Evolutionary conservation across 176 grass and related monocot species (phyloP).

Genomic region (Otatea glauca): DNA sequence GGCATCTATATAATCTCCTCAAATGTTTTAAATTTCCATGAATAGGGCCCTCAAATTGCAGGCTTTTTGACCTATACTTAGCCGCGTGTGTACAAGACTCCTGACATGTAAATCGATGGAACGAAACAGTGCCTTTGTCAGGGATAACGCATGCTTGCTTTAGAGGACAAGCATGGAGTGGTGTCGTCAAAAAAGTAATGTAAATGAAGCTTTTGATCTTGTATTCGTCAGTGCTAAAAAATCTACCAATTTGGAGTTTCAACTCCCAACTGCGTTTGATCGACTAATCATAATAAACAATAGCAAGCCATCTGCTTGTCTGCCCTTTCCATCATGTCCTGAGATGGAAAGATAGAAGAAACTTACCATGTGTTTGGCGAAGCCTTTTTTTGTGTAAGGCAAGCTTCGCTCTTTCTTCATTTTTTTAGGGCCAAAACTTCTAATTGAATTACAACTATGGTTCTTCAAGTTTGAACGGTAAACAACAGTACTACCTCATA

Average conservation of each 20-base stretch:
- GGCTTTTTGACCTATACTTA: conserved; percentile 23
- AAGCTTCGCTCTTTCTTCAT: not conserved
- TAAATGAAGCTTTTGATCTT: conserved; percentile 7
- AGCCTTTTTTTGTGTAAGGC: not conserved
- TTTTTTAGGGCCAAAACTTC: conserved; percentile 1
- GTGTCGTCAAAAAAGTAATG: conserved; percentile 54
- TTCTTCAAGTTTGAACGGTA: not conserved
- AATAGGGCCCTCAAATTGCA: not conserved
- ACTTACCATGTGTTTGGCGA: not conserved
- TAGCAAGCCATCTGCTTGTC: not conserved
- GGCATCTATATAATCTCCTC: not conserved
- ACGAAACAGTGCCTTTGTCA: conserved; percentile 19
- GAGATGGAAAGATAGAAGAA: not conserved
- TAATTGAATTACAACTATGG: not conserved
- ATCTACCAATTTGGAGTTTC: conserved; percentile 34
- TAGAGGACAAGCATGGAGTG: not conserved
- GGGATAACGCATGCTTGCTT: conserved; percentile 15
- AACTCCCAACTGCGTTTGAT: not conserved
- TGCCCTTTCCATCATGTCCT: not conserved
- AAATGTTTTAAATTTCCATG: not conserved
- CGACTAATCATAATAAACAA: conserved; percentile 1
- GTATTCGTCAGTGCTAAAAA: conserved; percentile 28
- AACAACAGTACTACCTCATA: not conserved
- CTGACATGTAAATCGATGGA: not conserved
- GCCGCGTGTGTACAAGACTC: not conserved